Evolutionary conservation across 2,329 filamentous ascomycete genomes (phyloP).

Genomic region (Leptographium lundbergii): DNA sequence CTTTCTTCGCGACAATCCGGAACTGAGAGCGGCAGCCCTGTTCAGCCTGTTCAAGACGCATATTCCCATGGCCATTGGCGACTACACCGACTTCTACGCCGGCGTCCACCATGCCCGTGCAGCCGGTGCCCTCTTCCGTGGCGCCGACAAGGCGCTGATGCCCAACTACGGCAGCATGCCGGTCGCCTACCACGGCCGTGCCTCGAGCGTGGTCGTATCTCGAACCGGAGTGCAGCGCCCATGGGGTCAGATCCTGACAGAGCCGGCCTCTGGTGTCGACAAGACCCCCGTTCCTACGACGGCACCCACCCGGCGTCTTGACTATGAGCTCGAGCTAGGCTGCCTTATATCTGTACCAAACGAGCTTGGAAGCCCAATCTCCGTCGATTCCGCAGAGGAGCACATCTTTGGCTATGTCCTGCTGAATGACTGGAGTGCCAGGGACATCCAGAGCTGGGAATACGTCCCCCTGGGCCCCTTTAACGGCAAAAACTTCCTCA

Average conservation of each 20-base stretch:
- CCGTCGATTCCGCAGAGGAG: slow-evolving; percentile 51
- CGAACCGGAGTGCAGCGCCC: slow-evolving; percentile 63
- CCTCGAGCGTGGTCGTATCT: slow-evolving; percentile 63
- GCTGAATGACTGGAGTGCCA: slow-evolving; percentile 79
- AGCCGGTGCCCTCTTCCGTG: slow-evolving; percentile 52
- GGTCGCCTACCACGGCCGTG: slow-evolving; percentile 69
- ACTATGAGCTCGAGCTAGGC: slow-evolving; percentile 71
- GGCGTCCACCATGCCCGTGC: slow-evolving; percentile 63
- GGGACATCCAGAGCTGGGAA: slow-evolving; percentile 76
- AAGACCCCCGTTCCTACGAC: slow-evolving; percentile 44
- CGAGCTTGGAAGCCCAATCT: slow-evolving; percentile 49
- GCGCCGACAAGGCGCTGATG: slow-evolving; percentile 55
- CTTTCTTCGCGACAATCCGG: slow-evolving; percentile 48
- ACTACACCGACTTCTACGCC: slow-evolving; percentile 80
- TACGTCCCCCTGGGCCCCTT: slow-evolving; percentile 74
- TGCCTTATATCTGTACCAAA: slow-evolving; percentile 59
- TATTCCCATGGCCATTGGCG: slow-evolving; percentile 64
- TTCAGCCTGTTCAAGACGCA: slow-evolving; percentile 52
- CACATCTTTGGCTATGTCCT: slow-evolving; percentile 69
- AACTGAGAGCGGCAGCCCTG: slow-evolving; percentile 43
- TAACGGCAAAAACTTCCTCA: slow-evolving; percentile 73
- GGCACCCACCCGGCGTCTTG: slow-evolving; percentile 51
- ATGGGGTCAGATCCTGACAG: slow-evolving; percentile 54
- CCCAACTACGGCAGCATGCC: slow-evolving; percentile 74
- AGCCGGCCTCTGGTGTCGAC: slow-evolving; percentile 29